Conservation (phyloP, 495 filamentous ascomycete species). For the Bathelium albidoporum region DNA sequence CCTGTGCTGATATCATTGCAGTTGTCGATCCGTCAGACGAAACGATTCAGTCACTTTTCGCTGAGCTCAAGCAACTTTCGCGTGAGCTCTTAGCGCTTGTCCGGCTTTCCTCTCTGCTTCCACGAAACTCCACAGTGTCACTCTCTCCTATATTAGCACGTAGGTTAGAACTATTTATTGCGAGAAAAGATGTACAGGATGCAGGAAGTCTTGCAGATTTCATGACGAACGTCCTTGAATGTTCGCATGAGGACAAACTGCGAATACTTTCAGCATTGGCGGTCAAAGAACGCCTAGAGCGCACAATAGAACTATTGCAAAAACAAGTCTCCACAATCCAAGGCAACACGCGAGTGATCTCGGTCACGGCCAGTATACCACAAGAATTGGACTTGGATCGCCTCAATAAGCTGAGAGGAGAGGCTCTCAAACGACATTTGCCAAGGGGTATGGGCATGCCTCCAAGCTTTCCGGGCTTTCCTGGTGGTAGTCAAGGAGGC, state of each 20-base stretch:
- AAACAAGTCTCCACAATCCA: conserved; percentile 72
- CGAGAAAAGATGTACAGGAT: conserved; percentile 60
- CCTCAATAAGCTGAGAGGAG: conserved; percentile 42
- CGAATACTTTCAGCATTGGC: conserved; percentile 67
- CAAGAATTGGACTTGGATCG: conserved; percentile 34
- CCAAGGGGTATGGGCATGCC: conserved; percentile 44
- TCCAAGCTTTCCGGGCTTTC: conserved; percentile 26
- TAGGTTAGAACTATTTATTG: conserved; percentile 75
- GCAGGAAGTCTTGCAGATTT: conserved; percentile 91
- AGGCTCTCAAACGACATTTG: conserved; percentile 40
- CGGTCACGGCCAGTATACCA: conserved; percentile 43
- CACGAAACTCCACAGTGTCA: conserved; percentile 46
- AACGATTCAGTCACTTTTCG: conserved; percentile 56
- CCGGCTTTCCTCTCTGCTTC: conserved; percentile 63
- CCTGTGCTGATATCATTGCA: not conserved
- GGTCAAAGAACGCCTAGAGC: conserved; percentile 64
- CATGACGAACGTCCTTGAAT: conserved; percentile 82
- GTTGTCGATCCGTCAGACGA: conserved; percentile 42
- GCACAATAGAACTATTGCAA: conserved; percentile 68
- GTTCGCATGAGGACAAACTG: conserved; percentile 78
- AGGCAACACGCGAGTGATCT: conserved; percentile 67
- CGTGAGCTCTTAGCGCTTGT: conserved; percentile 72
- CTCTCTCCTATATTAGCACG: conserved; percentile 76
- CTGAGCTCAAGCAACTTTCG: conserved; percentile 68
- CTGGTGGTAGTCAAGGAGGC: conserved; percentile 39